Evolutionary conservation across 768 basidiomycete genomes (phyloP).

Genomic region (Kwoniella botswanensis): DNA sequence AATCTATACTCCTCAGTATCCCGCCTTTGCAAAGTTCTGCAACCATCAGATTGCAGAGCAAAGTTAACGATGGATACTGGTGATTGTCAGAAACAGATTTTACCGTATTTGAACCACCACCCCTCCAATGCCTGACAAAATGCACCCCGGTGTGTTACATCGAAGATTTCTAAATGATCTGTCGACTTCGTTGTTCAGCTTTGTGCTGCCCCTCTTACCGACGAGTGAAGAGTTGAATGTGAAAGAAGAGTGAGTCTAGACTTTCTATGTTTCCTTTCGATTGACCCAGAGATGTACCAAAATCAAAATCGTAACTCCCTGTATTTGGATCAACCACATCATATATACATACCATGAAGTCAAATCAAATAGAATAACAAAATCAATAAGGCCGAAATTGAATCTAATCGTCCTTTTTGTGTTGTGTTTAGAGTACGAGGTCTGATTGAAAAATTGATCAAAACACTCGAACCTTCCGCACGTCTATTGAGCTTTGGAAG

Average conservation of each 20-base stretch:
- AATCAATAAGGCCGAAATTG: no score
- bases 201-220: constrained; percentile 88
- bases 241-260: constrained; percentile 73
- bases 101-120: neutral
- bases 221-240: constrained; percentile 86
- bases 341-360: neutral
- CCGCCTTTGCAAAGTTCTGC: neutral
- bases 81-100: no score
- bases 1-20: neutral
- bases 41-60: no score
- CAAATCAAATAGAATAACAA: neutral
- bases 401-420: no score
- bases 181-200: constrained; percentile 86
- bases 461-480: constrained; percentile 90
- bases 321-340: no score
- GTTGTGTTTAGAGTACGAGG: constrained; percentile 68
- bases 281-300: neutral
- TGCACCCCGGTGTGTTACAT: constrained; percentile 53
- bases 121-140: constrained; percentile 23
- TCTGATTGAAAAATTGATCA: constrained; percentile 90
- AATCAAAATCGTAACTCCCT: no score
- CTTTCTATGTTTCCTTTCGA: neutral
- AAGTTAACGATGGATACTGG: no score
- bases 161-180: constrained; percentile 66
- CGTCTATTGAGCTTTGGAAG: constrained; percentile 92